Evolutionary conservation across 2,329 filamentous ascomycete species (phyloP), one percentile per base, ranked within the genome.

Genomic region (Trichoderma lentiforme): DNA sequence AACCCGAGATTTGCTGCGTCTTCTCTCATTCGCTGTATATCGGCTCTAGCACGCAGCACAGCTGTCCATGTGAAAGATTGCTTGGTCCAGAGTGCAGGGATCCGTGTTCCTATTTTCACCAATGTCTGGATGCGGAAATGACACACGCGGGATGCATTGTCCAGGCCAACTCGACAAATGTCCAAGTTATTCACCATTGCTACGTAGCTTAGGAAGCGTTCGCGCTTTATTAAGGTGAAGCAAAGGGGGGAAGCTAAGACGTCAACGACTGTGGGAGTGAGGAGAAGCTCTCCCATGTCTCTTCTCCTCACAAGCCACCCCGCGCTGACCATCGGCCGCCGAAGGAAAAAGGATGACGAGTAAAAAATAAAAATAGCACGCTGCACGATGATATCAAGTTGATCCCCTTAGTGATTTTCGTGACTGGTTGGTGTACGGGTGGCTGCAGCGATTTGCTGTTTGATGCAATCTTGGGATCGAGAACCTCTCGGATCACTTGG

Each of bases 51-150:
- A 57, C 15, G 51, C 30, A 68, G 53, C 26, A 57, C 24, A 47
- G 53, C 28, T 67, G 64, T 28, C 14, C 47, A n/a, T 56, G 47
- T 28, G 15, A 56, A 57, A 34, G 47, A 39, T 57, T 57, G 39
- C 28, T 28, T 36, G 12, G 8, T 36, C 47, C 24, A 63, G 6
- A 63, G 6, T 14, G 43, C 36, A 26, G 24, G 36, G 36, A 63
- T 63, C 4, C 8, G n/a, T 36, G 32, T 11, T 51, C 28, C 32
- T 18, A n/a, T 36, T 21, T 51, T 30, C 32, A 47, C 18, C 56
- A 69, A 51, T 61, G 39, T 62, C 67, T 70, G 15, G 18, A 70
- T 51, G 28, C 36, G 67, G 67, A 70, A 70, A 70, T 62, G 67
- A 53, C 39, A 58, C 67, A 70, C 67, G 67, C 57, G 57, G 56